Percentiles rank a stretch among this genome's conserved stretches.
Evolutionary conservation across 345 rosid genomes (phyloP).

Genomic region (Gossypium anomalum): DNA sequence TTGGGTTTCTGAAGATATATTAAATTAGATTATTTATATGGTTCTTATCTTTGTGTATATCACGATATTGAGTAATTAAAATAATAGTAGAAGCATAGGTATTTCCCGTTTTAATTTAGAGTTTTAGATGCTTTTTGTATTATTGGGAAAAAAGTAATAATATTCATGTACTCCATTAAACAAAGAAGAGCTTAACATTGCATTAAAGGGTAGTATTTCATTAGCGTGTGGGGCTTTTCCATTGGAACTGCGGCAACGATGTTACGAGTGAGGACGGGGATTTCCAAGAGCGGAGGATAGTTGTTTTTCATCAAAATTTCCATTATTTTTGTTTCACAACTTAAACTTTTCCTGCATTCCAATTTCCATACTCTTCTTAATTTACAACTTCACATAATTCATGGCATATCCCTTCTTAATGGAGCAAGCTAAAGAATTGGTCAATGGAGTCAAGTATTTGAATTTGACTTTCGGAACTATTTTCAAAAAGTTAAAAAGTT

Average conservation of each 20-base stretch:
- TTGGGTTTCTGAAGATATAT: too few relatives aligned
- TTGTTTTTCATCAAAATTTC: too few relatives aligned
- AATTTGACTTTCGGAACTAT: not conserved
- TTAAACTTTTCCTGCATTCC: too few relatives aligned
- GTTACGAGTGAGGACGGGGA: not conserved
- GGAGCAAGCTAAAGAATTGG: not conserved
- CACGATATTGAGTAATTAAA: not conserved
- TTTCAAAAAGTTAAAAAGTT: too few relatives aligned
- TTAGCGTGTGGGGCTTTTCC: not conserved
- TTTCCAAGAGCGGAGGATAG: not conserved
- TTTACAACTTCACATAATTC: too few relatives aligned
- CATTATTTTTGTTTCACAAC: too few relatives aligned
- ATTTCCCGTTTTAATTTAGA: not conserved
- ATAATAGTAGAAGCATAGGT: not conserved
- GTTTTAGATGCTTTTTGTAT: not conserved
- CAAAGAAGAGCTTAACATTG: not conserved
- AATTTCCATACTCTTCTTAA: not conserved
- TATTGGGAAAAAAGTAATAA: not conserved
- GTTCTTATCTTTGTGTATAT: too few relatives aligned
- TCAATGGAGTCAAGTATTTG: not conserved
- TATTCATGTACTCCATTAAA: not conserved
- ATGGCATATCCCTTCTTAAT: not conserved
- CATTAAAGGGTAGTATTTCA: not conserved
- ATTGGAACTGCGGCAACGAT: not conserved
- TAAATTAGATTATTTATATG: too few relatives aligned